These are phyloP conservation scores for Yarrowia sp. DNA, from an alignment of 805 yeast species.

Conservation along the genomic window DNA sequence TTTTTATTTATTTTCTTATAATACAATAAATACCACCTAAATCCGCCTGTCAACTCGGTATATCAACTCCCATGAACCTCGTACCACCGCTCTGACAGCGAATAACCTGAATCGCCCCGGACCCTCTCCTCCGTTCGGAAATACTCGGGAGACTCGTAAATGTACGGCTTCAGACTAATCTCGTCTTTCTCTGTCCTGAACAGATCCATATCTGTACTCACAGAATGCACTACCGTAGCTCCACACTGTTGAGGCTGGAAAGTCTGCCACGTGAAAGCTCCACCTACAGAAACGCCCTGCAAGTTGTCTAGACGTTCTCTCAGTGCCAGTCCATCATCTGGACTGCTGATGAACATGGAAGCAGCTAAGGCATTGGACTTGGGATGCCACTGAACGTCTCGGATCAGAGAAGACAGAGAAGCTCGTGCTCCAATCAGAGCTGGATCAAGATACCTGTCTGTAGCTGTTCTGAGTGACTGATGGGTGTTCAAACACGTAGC, in stretches of 20 bases:
- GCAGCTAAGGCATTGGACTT: neutral
- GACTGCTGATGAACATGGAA: constrained; percentile 20
- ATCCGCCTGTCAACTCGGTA: no score
- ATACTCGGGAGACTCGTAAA: constrained; percentile 9
- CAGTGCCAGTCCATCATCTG: constrained; percentile 1
- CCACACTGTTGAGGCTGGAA: constrained; percentile 18
- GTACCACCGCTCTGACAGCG: constrained; percentile 3
- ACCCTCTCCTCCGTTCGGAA: neutral
- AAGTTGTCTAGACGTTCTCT: neutral
- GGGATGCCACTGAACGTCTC: constrained; percentile 20
- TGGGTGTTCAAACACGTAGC: constrained; percentile 6
- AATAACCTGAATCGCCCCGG: neutral
- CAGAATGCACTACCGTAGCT: constrained; percentile 12
- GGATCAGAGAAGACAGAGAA: neutral
- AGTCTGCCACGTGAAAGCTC: constrained; percentile 21
- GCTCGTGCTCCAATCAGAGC: constrained; percentile 2
- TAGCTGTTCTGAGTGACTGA: neutral
- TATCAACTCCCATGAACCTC: neutral
- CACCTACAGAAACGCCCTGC: constrained; percentile 1
- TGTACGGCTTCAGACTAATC: neutral
- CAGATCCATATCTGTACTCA: neutral
- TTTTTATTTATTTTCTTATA: no score
- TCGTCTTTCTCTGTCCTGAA: neutral
- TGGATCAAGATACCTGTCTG: neutral
- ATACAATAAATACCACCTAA: no score